phyloP scores from a whole-genome alignment of 2,329 filamentous ascomycete genomes.

The Rhynchosporium secalis region DNA sequence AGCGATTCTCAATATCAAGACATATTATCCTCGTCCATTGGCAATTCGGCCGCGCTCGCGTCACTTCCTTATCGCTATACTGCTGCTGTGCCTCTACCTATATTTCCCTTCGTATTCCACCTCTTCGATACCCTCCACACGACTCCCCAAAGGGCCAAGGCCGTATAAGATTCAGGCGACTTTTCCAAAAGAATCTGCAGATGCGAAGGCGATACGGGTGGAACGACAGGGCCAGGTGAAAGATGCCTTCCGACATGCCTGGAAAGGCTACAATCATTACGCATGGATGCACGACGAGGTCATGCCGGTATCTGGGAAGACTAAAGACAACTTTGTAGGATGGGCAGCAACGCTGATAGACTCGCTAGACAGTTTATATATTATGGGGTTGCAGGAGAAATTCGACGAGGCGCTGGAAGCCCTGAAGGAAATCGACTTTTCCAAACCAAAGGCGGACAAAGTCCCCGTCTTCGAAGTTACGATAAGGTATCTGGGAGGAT shows the following conservation, averaged over 20 bases:
- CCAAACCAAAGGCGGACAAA: slow-evolving; percentile 22
- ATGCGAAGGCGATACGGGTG: slow-evolving; percentile 19
- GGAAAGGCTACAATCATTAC: slow-evolving; percentile 75
- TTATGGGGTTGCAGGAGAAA: slow-evolving; percentile 75
- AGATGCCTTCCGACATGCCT: slow-evolving; percentile 47
- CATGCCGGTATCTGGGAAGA: slow-evolving; percentile 64
- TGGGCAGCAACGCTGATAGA: slow-evolving; percentile 89
- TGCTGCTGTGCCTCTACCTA: neutral
- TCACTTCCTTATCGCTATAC: neutral
- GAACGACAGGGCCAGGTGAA: slow-evolving; percentile 28
- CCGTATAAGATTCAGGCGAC: slow-evolving; percentile 30
- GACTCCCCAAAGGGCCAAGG: neutral
- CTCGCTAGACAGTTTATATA: slow-evolving; percentile 77
- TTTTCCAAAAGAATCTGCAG: slow-evolving; percentile 21
- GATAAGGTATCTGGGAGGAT: slow-evolving; percentile 43
- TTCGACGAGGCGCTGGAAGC: slow-evolving; percentile 64
- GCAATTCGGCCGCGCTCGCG: neutral
- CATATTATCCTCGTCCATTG: neutral
- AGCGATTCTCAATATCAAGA: neutral
- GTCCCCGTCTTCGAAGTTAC: slow-evolving; percentile 44
- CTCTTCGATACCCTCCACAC: neutral
- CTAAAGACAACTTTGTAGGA: slow-evolving; percentile 79
- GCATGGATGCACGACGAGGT: slow-evolving; percentile 89
- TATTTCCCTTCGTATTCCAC: slow-evolving; percentile 3
- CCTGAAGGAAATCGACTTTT: slow-evolving; percentile 57